Percentiles rank a stretch among this genome's conserved stretches.
phyloP scores from a whole-genome alignment of 148 eudicot genomes.

The Silene uniflora region DNA sequence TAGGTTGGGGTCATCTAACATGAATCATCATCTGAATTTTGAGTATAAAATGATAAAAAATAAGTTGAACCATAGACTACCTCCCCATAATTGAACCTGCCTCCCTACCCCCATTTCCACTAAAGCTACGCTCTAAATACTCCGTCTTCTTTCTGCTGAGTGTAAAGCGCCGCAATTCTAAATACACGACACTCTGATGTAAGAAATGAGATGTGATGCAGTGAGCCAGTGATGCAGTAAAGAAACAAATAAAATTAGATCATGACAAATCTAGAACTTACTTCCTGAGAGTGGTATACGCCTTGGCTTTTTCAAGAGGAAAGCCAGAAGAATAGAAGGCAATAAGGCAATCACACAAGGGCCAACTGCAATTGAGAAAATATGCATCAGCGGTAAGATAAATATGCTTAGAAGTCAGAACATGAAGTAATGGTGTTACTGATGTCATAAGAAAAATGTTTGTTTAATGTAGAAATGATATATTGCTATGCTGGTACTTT shows the following conservation, averaged over 20 bases:
- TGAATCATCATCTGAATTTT: too few relatives aligned
- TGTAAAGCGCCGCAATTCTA: too few relatives aligned
- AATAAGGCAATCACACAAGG: conserved; percentile 91
- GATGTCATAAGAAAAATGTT: not conserved
- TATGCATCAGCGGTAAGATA: conserved; percentile 2
- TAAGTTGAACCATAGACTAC: too few relatives aligned
- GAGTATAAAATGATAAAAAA: too few relatives aligned
- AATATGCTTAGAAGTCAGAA: not conserved
- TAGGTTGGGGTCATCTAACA: too few relatives aligned
- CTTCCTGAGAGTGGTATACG: conserved; percentile 80
- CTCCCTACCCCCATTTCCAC: too few relatives aligned
- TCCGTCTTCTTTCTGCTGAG: too few relatives aligned
- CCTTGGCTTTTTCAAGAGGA: conserved; percentile 89
- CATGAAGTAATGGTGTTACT: not conserved
- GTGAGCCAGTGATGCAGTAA: conserved; percentile 3
- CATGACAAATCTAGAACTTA: conserved; percentile 31
- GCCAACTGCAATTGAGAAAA: conserved; percentile 66
- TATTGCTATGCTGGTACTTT: too few relatives aligned
- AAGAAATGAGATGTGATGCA: not conserved
- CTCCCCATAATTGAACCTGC: too few relatives aligned
- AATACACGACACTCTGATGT: not conserved
- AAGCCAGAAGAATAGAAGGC: conserved; percentile 91
- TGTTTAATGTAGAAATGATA: not conserved
- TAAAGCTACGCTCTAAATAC: not conserved
- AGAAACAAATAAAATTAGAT: not conserved